A percentile compares a stretch with the other conserved stretches of the same genome.
Evolutionary conservation across 768 basidiomycete genomes (phyloP).

Genomic region (Mycena indigotica): DNA sequence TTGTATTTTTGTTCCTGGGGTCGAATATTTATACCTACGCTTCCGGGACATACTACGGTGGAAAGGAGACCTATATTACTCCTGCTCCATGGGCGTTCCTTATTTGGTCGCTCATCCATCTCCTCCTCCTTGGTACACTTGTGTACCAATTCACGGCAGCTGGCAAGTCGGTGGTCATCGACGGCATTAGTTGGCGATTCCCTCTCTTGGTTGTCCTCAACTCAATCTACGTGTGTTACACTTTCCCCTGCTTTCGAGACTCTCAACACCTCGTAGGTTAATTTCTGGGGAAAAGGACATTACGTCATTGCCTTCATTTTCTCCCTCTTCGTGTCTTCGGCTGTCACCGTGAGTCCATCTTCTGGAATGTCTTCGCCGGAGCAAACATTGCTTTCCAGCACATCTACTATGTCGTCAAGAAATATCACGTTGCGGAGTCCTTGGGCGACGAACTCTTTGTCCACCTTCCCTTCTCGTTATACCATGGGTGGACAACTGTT

Average conservation of each 20-base stretch:
- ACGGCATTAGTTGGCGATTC: constrained; percentile 91
- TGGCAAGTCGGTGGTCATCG: constrained; percentile 80
- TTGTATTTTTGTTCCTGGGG: constrained; percentile 86
- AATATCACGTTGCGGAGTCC: constrained; percentile 67
- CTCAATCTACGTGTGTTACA: constrained; percentile 58
- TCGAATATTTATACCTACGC: constrained; percentile 88
- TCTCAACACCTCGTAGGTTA: constrained; percentile 87
- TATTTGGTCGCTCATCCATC: constrained; percentile 88
- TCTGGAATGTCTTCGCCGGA: constrained; percentile 25
- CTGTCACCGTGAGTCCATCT: constrained; percentile 48
- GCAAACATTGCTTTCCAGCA: constrained; percentile 54
- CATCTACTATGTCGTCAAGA: constrained; percentile 95
- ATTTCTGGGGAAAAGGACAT: constrained; percentile 78
- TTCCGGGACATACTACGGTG: constrained; percentile 65
- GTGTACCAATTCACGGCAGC: constrained; percentile 84
- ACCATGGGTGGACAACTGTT: constrained; percentile 91
- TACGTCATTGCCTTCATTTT: constrained; percentile 85
- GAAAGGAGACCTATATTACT: constrained; percentile 85
- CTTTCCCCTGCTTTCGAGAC: neutral
- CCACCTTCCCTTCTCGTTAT: constrained; percentile 95
- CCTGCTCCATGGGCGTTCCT: constrained; percentile 93
- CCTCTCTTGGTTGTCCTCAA: constrained; percentile 86
- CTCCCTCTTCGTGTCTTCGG: constrained; percentile 82
- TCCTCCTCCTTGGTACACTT: constrained; percentile 87
- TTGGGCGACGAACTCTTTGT: constrained; percentile 83